These are phyloP conservation scores for Straminergon stramineum DNA, from an alignment of 225 moss, liverwort and hornwort genomes.

Conservation along the genomic window DNA sequence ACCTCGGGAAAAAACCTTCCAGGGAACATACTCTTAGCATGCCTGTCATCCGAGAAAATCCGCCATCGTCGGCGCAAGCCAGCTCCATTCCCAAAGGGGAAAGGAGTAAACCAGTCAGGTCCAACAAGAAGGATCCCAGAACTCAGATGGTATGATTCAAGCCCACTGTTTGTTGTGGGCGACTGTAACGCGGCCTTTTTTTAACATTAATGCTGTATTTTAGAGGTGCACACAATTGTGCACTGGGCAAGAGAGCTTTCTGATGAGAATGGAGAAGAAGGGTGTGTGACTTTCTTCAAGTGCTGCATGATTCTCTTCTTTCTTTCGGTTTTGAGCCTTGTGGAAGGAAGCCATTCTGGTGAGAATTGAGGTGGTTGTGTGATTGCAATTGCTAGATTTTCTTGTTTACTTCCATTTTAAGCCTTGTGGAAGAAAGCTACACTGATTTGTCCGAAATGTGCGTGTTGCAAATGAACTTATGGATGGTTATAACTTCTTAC, in stretches of 20 bases:
- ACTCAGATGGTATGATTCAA: not conserved
- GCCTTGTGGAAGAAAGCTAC: not conserved
- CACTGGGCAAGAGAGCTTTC: not conserved
- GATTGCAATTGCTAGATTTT: not conserved
- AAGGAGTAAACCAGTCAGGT: slow-evolving; percentile 13
- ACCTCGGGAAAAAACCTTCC: slow-evolving; percentile 11
- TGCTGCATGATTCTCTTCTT: not conserved
- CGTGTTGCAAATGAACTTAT: not conserved
- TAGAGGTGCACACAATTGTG: not conserved
- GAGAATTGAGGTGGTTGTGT: not conserved
- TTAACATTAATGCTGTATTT: not conserved
- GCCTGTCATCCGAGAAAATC: slow-evolving; percentile 27
- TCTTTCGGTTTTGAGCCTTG: not conserved
- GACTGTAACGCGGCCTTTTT: not conserved
- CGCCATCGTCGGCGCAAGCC: not conserved
- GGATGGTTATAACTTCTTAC: not conserved
- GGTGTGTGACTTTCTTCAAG: not conserved
- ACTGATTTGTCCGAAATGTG: not conserved
- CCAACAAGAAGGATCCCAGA: not conserved
- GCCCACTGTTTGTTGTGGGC: not conserved
- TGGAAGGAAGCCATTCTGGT: not conserved
- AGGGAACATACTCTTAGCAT: slow-evolving; percentile 3
- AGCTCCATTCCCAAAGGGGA: not conserved
- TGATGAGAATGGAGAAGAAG: not conserved
- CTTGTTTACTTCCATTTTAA: not conserved